Conservation (phyloP, 352 stramenopile species). For the Thraustotheca clavata region DNA sequence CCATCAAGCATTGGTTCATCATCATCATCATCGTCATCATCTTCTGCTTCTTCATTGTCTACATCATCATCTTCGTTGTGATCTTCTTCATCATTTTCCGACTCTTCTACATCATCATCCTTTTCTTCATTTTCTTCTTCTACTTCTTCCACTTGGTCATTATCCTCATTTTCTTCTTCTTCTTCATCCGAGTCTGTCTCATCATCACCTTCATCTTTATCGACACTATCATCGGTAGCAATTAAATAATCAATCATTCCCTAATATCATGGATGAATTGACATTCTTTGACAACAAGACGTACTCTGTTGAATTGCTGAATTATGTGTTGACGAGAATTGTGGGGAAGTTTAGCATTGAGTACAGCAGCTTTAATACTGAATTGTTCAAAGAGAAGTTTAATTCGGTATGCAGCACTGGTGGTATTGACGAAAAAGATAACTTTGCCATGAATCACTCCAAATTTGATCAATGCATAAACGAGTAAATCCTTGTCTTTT, state of each 20-base stretch:
- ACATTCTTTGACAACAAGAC: neutral
- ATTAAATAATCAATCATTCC: constrained; percentile 99
- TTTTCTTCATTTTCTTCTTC: constrained; percentile 43
- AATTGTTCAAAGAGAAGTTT: constrained; percentile 99
- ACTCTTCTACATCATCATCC: constrained; percentile 32
- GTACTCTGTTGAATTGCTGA: constrained; percentile 82
- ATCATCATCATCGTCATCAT: constrained; percentile 27
- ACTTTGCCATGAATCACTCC: constrained; percentile 95
- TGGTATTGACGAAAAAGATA: constrained; percentile 99
- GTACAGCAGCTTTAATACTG: constrained; percentile 95
- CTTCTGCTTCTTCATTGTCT: constrained; percentile 43
- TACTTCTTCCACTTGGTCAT: constrained; percentile 26
- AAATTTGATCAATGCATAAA: constrained; percentile 98
- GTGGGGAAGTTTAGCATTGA: constrained; percentile 97
- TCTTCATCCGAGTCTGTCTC: constrained; percentile 36
- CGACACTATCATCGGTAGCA: constrained; percentile 95
- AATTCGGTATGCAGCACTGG: constrained; percentile 88
- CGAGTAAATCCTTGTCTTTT: constrained; percentile 94
- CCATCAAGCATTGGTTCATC: constrained; percentile 27
- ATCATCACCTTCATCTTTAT: constrained; percentile 61
- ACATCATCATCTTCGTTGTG: constrained; percentile 39
- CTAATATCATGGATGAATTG: constrained; percentile 22
- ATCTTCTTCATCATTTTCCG: constrained; percentile 29
- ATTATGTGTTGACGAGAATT: constrained; percentile 97
- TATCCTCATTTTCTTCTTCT: constrained; percentile 34